A percentile compares a stretch with the other conserved stretches of the same genome.
phyloP scores from a whole-genome alignment of 306 rosid genomes.

The Cyamopsis tetragonoloba region DNA sequence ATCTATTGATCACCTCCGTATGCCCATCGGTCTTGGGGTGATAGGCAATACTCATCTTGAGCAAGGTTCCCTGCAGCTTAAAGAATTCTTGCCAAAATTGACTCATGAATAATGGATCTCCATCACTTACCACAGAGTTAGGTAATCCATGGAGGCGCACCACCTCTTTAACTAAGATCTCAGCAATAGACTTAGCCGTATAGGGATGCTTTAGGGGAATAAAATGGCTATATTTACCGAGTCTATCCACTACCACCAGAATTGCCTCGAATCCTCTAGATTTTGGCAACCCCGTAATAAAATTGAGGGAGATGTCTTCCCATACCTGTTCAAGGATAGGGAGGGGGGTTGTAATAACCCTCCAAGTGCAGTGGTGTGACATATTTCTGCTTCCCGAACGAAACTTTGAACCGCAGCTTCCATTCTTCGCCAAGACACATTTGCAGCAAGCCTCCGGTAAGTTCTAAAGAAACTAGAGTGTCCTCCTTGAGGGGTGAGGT shows the following conservation, averaged over 20 bases:
- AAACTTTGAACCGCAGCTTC: background rate
- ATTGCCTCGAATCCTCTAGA: background rate
- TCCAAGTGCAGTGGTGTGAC: background rate
- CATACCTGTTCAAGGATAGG: background rate
- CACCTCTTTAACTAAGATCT: too few species aligned
- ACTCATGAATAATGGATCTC: too few species aligned
- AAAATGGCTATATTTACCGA: background rate
- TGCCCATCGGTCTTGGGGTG: too few species aligned
- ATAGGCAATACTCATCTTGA: background rate
- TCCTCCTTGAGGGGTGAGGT: background rate
- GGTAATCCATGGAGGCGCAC: too few species aligned
- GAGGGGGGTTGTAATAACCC: background rate
- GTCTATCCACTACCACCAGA: background rate
- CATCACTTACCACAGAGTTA: too few species aligned
- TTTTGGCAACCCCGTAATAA: background rate
- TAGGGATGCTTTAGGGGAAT: background rate
- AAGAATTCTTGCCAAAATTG: background rate
- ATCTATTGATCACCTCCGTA: too few species aligned
- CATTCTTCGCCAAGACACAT: background rate
- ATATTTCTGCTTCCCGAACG: background rate
- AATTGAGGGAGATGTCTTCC: background rate
- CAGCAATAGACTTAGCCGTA: background rate
- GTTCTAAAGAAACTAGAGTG: too few species aligned
- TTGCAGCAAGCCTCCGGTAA: too few species aligned
- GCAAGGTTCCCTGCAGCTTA: background rate